Percentiles rank a stretch among this genome's conserved stretches.
These are phyloP conservation scores for Aspergillus sp. DNA, from an alignment of 2,329 filamentous ascomycete species.

Conservation along the genomic window DNA sequence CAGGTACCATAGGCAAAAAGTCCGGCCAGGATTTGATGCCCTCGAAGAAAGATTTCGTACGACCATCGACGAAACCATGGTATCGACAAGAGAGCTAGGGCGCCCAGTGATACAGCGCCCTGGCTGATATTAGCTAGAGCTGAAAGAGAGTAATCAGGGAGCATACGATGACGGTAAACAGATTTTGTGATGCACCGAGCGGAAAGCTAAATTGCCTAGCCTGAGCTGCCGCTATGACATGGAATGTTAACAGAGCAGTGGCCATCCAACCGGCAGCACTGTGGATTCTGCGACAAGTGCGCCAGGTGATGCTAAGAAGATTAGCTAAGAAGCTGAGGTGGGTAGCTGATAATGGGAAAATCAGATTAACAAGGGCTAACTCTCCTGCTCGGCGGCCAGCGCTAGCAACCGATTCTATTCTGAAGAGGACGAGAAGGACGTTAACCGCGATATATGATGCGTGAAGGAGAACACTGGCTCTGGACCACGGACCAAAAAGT, in stretches of 20 bases:
- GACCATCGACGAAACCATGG: conserved; percentile 11
- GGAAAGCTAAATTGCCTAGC: conserved; percentile 6
- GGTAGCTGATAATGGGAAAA: conserved; percentile 10
- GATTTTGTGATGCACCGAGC: conserved; percentile 5
- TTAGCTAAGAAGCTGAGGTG: conserved; percentile 12
- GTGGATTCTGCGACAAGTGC: conserved; percentile 10
- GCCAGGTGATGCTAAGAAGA: conserved; percentile 9
- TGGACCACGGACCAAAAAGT: conserved; percentile 8
- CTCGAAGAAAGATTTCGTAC: conserved; percentile 18
- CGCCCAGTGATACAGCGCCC: conserved; percentile 8
- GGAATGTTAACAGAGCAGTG: conserved; percentile 9
- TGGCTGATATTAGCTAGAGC: conserved; percentile 7
- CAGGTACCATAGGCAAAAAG: conserved; percentile 14
- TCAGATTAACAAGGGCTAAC: conserved; percentile 15
- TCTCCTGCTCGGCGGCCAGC: conserved; percentile 10
- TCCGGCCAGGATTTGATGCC: conserved; percentile 12
- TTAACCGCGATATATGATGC: conserved; percentile 10
- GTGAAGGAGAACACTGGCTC: conserved; percentile 8
- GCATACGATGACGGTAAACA: conserved; percentile 13
- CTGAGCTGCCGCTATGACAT: conserved; percentile 9
- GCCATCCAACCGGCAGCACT: conserved; percentile 13
- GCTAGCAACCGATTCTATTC: conserved; percentile 4
- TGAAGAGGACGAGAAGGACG: conserved; percentile 11
- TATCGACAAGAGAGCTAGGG: conserved; percentile 12
- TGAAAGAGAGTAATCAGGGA: not conserved